phyloP scores from a whole-genome alignment of 225 moss, liverwort and hornwort species.

The Antitrichia curtipendula region DNA sequence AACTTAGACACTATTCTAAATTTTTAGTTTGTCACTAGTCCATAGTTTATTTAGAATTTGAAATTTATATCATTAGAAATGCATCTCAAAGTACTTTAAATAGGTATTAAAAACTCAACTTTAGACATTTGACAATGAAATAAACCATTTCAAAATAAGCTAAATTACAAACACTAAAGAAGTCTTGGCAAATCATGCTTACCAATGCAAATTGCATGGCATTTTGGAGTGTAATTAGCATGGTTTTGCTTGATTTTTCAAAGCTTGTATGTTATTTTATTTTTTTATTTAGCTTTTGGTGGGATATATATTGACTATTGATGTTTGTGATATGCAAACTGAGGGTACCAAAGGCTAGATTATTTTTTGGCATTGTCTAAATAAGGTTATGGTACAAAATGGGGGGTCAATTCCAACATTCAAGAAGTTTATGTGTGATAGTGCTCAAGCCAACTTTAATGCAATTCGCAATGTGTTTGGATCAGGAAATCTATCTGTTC shows the following conservation, averaged over 20 bases:
- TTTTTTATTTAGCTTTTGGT: neutral
- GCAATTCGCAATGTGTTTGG: too few relatives aligned
- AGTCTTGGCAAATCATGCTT: rapidly evolving
- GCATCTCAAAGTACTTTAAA: neutral
- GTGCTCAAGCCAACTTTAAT: too few relatives aligned
- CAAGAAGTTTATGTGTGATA: too few relatives aligned
- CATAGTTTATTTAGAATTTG: neutral
- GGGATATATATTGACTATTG: rapidly evolving
- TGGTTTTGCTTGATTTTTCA: neutral
- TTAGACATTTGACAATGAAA: neutral
- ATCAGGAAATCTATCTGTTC: too few relatives aligned
- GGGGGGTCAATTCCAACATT: too few relatives aligned
- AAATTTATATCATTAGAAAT: rapidly evolving
- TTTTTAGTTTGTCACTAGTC: neutral
- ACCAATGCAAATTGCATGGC: neutral
- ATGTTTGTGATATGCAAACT: too few relatives aligned
- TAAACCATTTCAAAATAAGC: neutral
- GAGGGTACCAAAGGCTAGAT: too few relatives aligned
- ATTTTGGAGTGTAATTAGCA: neutral
- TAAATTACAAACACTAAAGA: neutral
- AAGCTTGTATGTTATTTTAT: neutral
- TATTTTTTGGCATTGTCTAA: too few relatives aligned
- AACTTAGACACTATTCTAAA: neutral
- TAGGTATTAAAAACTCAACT: neutral
- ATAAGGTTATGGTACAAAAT: too few relatives aligned